These are phyloP conservation scores for Penicillium argentinense DNA, from an alignment of 495 filamentous ascomycete genomes.

Conservation along the genomic window DNA sequence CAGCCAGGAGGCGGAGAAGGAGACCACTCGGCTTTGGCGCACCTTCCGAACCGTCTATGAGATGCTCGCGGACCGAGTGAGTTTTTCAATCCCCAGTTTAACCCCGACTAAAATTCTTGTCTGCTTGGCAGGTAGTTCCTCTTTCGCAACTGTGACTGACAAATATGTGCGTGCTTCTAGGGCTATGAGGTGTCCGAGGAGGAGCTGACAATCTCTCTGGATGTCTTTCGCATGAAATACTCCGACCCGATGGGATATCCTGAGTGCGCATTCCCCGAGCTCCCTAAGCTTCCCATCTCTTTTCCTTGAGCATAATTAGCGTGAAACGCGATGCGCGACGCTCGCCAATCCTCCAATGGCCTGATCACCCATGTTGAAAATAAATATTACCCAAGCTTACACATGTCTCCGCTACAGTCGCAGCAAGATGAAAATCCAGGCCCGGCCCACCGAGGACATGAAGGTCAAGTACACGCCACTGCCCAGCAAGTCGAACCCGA, in stretches of 20 bases:
- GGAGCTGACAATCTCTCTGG: conserved; percentile 79
- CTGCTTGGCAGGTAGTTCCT: no score
- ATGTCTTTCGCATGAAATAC: conserved; percentile 69
- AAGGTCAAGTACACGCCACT: conserved; percentile 73
- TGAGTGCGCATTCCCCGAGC: conserved; percentile 52
- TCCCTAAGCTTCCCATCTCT: background rate
- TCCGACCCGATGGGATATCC: conserved; percentile 65
- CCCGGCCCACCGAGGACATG: conserved; percentile 79
- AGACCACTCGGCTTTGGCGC: conserved; percentile 76
- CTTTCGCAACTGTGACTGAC: no score
- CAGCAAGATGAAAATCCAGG: conserved; percentile 78
- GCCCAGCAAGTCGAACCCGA: conserved; percentile 60
- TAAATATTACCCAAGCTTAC: conserved; percentile 34
- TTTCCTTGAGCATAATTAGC: no score
- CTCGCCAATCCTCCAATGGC: no score
- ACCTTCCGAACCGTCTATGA: conserved; percentile 85
- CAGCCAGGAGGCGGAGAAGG: conserved; percentile 60
- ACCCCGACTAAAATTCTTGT: background rate
- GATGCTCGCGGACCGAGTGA: conserved; percentile 80
- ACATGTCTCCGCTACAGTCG: conserved; percentile 57
- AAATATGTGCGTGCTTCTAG: no score
- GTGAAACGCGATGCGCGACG: no score
- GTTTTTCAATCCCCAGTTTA: conserved; percentile 15
- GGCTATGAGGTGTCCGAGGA: conserved; percentile 90
- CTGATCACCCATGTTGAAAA: no score